Percentiles rank a stretch among this genome's conserved stretches.
These are phyloP conservation scores for Pestalotiopsis sp. DNA, from an alignment of 2,329 filamentous ascomycete species.

Conservation along the genomic window DNA sequence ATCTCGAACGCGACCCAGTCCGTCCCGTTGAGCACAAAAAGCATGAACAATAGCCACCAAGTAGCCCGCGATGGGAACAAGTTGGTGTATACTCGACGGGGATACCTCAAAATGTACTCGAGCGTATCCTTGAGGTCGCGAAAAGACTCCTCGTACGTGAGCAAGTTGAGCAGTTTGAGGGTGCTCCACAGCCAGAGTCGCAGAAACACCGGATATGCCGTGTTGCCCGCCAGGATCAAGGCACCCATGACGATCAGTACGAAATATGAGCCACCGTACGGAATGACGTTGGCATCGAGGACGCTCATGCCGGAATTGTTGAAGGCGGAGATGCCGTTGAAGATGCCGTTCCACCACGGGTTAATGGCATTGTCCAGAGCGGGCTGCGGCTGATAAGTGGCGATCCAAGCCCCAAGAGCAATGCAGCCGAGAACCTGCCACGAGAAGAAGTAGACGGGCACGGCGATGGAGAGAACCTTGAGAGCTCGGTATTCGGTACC, in stretches of 20 bases:
- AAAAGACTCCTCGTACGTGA: constrained; percentile 25
- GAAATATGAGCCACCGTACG: constrained; percentile 43
- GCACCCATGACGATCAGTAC: constrained; percentile 28
- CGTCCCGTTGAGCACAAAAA: constrained; percentile 32
- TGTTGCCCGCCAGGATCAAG: constrained; percentile 47
- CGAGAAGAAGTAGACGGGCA: constrained; percentile 49
- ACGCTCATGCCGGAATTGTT: constrained; percentile 60
- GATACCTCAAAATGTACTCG: constrained; percentile 37
- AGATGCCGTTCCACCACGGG: constrained; percentile 57
- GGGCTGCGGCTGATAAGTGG: constrained; percentile 41
- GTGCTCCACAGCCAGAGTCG: constrained; percentile 46
- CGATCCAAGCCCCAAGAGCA: constrained; percentile 53
- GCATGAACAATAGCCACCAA: constrained; percentile 50
- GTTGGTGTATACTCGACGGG: constrained; percentile 43
- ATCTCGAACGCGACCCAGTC: constrained; percentile 55
- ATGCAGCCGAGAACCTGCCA: constrained; percentile 61
- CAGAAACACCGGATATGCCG: constrained; percentile 52
- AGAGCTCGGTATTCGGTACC: constrained; percentile 55
- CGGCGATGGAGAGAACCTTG: constrained; percentile 46
- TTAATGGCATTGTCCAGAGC: constrained; percentile 37
- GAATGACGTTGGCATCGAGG: constrained; percentile 51
- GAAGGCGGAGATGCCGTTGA: constrained; percentile 56
- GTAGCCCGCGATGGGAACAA: constrained; percentile 55
- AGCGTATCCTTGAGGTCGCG: constrained; percentile 34
- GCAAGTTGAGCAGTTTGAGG: constrained; percentile 27